Base-by-base conservation (phyloP, 2,329 filamentous ascomycete species). In the Neurospora sp. region DNA sequence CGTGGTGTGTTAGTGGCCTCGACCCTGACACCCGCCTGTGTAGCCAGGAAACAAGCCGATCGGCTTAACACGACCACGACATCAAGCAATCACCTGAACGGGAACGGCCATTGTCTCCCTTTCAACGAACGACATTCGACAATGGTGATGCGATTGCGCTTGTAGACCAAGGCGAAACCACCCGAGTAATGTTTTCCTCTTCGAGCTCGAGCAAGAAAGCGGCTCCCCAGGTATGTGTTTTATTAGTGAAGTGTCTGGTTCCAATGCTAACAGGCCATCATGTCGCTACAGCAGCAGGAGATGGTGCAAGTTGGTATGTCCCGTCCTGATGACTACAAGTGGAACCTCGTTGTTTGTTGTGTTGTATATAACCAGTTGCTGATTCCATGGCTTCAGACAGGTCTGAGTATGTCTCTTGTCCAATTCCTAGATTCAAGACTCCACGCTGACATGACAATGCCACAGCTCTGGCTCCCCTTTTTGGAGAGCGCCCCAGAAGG, bases 231-330 rank as follows among this genome's bases (percentile, higher is more conserved):
- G 91, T 93, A 82, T 72, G 75, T 62, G 19, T 15, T 28, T 28
- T 28, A 28, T 28, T 58, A 33, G 46, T 58, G 6, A 17, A 58
- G 52, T 52, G 17, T 70, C 66, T 78, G 85, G 80, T 46, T 72
- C 67, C 36, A 39, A 66, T 67, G 71, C 70, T 71, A 68, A 68
- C 68, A 62, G 67, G 67, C 67, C 68, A 67, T 69, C 71, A 70
- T 74, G 73, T 73, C 76, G 75, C 78, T 81, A 75, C 81, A 78
- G 75, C 76, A 82, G 78, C 84, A 98, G 93, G 96, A 99, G 87
- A 99, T 99, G 96, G 93, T 97, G 76, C 95, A 99, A 91, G 94
- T 99, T 85, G 95, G 96, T 98, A 90, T 78, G 86, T 67, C 69
- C 62, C 77, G 86, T 67, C 69, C 62, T 68, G 68, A 39, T 52